Percentiles rank a stretch among this genome's conserved stretches.
Conservation (phyloP, 2,329 filamentous ascomycete genomes). For the Phyllosticta capitalensis region DNA sequence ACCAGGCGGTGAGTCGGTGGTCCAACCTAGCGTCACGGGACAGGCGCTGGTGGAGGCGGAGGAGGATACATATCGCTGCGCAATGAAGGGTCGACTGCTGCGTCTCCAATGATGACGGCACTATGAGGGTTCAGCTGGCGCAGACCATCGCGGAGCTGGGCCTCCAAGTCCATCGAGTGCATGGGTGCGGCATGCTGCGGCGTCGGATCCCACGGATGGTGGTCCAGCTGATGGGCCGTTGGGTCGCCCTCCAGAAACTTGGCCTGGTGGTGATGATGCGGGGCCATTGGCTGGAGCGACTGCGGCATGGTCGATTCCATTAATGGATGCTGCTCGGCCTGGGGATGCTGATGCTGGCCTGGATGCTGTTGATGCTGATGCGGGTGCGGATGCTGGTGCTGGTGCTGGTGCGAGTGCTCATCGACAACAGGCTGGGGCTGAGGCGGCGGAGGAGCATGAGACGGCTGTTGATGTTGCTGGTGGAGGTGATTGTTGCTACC, state of each 20-base stretch:
- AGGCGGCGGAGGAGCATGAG: constrained; percentile 1
- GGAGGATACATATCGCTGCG: neutral
- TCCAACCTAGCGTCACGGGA: constrained; percentile 4
- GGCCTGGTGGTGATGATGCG: constrained; percentile 6
- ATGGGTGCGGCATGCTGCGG: constrained; percentile 1
- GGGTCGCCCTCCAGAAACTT: neutral
- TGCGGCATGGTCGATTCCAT: neutral
- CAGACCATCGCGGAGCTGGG: constrained; percentile 2
- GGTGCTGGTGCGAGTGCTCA: constrained; percentile 2
- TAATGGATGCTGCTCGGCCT: neutral
- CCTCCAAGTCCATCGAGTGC: constrained; percentile 1
- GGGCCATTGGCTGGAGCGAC: constrained; percentile 4
- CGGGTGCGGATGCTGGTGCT: neutral
- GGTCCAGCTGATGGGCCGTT: neutral
- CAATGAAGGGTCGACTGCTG: neutral
- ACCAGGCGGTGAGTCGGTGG: constrained; percentile 2
- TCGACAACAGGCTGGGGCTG: constrained; percentile 1
- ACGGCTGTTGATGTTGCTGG: constrained; percentile 1
- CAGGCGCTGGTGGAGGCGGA: constrained; percentile 1
- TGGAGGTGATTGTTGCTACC: neutral
- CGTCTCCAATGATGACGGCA: constrained; percentile 1
- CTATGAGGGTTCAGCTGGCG: constrained; percentile 1
- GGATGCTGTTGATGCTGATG: neutral
- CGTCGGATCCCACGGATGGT: neutral
- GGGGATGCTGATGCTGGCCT: neutral